Base-by-base conservation (phyloP, 208 protist species). In the Phytomonas francai region DNA sequence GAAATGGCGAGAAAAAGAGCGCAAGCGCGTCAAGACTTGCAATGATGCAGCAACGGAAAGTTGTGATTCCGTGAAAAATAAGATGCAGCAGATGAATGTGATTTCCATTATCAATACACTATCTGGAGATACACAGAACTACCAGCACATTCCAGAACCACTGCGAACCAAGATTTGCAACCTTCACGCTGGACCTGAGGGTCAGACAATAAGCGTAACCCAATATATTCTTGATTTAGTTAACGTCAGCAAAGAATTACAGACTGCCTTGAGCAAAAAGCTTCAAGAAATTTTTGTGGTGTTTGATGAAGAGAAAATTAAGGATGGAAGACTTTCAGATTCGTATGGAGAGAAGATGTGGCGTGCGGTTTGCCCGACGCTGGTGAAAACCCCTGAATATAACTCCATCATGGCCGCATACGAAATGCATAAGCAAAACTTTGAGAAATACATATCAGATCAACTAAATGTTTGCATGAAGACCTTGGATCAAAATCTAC, bases 331-430 rank as follows among this genome's bases (percentile, higher is more conserved):
- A 25, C 91, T 85, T 65, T 16, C 79, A 1, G 68, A 82, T 31
- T 66, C 77, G 32, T 95, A 95, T 66, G 89, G 90, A 22, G 83
- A 89, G 60, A 75, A 80, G 45, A 93, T 93, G 79, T 93, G 90
- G 87, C 83, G 81, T 22, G 66, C 70, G 22, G 73, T 81, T 58
- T 79, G 69, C 61, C 84, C 73, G 6, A 72, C 69, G 5, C 62
- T 72, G 7, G 71, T 77, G 68, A 72, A 81, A 54, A 84, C 84
- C 3, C 74, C 78, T 3, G 82, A 89, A 49, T 86, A 87, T 74
- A 51, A 76, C 67, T 76, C 75, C 58, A 76, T 93, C 69, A 63
- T 58, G 12, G 76, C 76, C 19, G 77, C 85, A 22, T 60, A 91
- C 65, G 56, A 65, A 45, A 78, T 90, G 67, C 75, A 92, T 61